Percentiles rank a stretch among this genome's conserved stretches.
Evolutionary conservation across 805 yeast genomes (phyloP).

Genomic region (Scheffersomyces amazonensis): DNA sequence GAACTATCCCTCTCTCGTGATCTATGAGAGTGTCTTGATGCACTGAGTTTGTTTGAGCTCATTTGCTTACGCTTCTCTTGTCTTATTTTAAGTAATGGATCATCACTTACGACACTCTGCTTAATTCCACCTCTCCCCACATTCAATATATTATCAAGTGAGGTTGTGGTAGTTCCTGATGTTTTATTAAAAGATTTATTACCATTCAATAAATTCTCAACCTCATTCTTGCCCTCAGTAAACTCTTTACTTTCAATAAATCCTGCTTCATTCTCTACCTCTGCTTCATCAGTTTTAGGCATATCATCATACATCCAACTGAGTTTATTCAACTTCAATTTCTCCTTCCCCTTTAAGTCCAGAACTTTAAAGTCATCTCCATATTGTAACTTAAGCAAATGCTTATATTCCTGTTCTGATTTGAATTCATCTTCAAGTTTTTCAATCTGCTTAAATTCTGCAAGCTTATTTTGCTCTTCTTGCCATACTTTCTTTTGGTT

Average conservation of each 20-base stretch:
- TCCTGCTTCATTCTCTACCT: slow-evolving; percentile 32
- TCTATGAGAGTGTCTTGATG: slow-evolving; percentile 5
- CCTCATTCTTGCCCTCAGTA: slow-evolving; percentile 26
- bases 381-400: slow-evolving; percentile 47
- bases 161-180: slow-evolving; percentile 6
- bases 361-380: slow-evolving; percentile 29
- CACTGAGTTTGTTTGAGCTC: background rate
- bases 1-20: slow-evolving; percentile 4
- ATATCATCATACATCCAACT: slow-evolving; percentile 86
- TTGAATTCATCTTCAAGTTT: slow-evolving; percentile 63
- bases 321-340: slow-evolving; percentile 45
- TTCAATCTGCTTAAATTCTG: slow-evolving; percentile 63
- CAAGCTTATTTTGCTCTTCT: slow-evolving; percentile 70
- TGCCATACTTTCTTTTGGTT: slow-evolving; percentile 86
- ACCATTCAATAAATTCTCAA: slow-evolving; percentile 57
- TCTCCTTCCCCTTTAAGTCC: slow-evolving; percentile 29
- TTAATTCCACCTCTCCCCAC: too few species aligned
- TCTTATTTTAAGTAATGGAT: slow-evolving; percentile 48
- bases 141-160: slow-evolving; percentile 21
- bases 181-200: slow-evolving; percentile 36
- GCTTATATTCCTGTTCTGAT: slow-evolving; percentile 58
- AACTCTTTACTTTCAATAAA: slow-evolving; percentile 34
- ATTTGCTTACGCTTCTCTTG: slow-evolving; percentile 7
- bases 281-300: slow-evolving; percentile 23
- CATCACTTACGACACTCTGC: slow-evolving; percentile 28